phyloP scores from a whole-genome alignment of 2,329 filamentous ascomycete genomes.

The Fusarium agapanthi region DNA sequence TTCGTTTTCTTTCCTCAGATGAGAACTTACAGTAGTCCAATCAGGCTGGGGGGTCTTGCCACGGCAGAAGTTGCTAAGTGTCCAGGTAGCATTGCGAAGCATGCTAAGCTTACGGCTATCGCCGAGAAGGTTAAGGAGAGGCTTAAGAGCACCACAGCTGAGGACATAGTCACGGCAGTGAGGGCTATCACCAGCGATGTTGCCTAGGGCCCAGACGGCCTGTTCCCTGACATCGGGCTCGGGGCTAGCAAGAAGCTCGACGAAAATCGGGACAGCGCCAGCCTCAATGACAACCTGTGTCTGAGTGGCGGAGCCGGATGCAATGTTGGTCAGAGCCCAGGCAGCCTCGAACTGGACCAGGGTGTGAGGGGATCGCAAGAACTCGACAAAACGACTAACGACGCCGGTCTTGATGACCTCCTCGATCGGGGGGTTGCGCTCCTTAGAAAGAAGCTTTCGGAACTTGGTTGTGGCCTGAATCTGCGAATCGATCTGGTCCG shows the following conservation, averaged over 20 bases:
- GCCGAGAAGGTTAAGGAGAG: conserved; percentile 86
- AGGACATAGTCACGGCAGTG: conserved; percentile 97
- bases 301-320: conserved; percentile 94
- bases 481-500: conserved; percentile 96
- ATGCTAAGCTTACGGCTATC: conserved; percentile 99
- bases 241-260: conserved; percentile 92
- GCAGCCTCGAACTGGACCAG: conserved; percentile 99
- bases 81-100: conserved; percentile 99
- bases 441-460: conserved; percentile 96
- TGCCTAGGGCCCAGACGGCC: conserved; percentile 97
- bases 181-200: conserved; percentile 98
- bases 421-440: conserved; percentile 98
- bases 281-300: conserved; percentile 99
- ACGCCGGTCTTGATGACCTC: conserved; percentile 99
- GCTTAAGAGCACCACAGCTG: conserved; percentile 87
- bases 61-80: conserved; percentile 98
- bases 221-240: conserved; percentile 98
- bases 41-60: conserved; percentile 99
- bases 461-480: conserved; percentile 99
- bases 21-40: conserved; percentile 83
- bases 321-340: conserved; percentile 99
- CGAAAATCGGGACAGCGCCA: conserved; percentile 97
- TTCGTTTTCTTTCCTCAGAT: conserved; percentile 14
- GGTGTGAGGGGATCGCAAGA: conserved; percentile 96
- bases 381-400: conserved; percentile 96